A percentile compares a stretch with the other conserved stretches of the same genome.
These are phyloP conservation scores for Didymosphaeria variabile DNA, from an alignment of 2,329 filamentous ascomycete genomes.

Conservation along the genomic window DNA sequence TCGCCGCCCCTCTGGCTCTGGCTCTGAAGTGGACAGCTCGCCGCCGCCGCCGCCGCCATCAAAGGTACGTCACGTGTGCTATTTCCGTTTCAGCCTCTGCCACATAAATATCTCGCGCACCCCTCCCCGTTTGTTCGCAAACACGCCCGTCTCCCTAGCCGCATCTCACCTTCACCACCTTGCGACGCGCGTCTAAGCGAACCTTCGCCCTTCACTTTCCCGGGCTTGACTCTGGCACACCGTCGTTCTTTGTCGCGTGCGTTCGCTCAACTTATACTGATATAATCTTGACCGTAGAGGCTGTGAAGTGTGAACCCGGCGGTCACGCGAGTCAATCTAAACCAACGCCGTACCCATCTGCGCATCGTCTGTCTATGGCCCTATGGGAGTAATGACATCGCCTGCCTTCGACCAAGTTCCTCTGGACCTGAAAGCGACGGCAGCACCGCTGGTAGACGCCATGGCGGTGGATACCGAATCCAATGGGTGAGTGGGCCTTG, in stretches of 20 bases:
- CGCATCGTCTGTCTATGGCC: slow-evolving; percentile 43
- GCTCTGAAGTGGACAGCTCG: too few relatives aligned
- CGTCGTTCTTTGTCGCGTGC: too few relatives aligned
- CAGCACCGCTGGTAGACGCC: slow-evolving; percentile 56
- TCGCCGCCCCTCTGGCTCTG: slow-evolving; percentile 21
- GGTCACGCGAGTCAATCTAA: slow-evolving; percentile 26
- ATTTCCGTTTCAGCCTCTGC: slow-evolving; percentile 38
- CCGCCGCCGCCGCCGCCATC: too few relatives aligned
- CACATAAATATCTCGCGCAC: slow-evolving; percentile 20
- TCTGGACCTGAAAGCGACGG: slow-evolving; percentile 62
- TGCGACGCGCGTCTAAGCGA: slow-evolving; percentile 5
- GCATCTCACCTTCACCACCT: slow-evolving; percentile 5
- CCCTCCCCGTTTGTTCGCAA: slow-evolving; percentile 21
- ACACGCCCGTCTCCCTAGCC: neutral
- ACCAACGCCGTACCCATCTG: slow-evolving; percentile 17
- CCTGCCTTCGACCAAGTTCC: slow-evolving; percentile 46
- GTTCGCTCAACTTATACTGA: slow-evolving; percentile 13
- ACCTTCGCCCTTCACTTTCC: neutral
- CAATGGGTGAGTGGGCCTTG: slow-evolving; percentile 67
- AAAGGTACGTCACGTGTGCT: slow-evolving; percentile 45
- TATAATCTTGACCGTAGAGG: neutral
- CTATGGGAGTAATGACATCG: slow-evolving; percentile 53
- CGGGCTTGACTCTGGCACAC: too few relatives aligned
- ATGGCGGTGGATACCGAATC: slow-evolving; percentile 63
- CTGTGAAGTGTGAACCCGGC: slow-evolving; percentile 14